Conservation (phyloP, 2,329 filamentous ascomycete genomes). For the Thelonectria olida region DNA sequence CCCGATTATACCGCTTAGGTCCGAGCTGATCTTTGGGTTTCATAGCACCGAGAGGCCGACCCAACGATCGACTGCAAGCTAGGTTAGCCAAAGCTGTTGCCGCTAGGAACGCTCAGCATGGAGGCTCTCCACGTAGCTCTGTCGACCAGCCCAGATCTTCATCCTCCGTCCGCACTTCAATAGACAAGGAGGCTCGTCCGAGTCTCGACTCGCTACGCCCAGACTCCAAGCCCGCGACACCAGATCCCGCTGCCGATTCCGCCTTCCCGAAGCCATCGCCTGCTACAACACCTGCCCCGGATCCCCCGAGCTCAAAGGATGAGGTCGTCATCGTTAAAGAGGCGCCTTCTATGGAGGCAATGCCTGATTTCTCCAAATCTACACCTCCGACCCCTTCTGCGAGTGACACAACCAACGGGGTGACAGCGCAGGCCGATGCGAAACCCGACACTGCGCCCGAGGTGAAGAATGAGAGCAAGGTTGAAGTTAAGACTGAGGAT, state of each 20-base stretch:
- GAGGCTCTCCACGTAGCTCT: slow-evolving; percentile 47
- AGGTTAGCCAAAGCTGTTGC: slow-evolving; percentile 88
- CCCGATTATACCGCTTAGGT: too few species aligned
- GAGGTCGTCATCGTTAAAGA: background rate
- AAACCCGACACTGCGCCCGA: background rate
- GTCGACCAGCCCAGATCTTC: slow-evolving; percentile 44
- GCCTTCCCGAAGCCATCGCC: slow-evolving; percentile 8
- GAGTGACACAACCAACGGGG: slow-evolving; percentile 8
- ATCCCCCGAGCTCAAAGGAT: background rate
- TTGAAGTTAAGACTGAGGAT: background rate
- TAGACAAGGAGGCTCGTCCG: slow-evolving; percentile 35
- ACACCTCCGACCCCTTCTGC: slow-evolving; percentile 2
- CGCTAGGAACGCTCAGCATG: slow-evolving; percentile 62
- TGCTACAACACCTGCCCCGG: background rate
- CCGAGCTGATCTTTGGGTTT: slow-evolving; percentile 3
- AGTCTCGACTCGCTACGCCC: slow-evolving; percentile 25
- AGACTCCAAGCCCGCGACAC: slow-evolving; percentile 24
- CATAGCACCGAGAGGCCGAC: slow-evolving; percentile 65
- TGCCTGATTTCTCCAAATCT: slow-evolving; percentile 18
- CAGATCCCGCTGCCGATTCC: slow-evolving; percentile 4
- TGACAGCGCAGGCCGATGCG: background rate
- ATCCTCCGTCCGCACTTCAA: slow-evolving; percentile 43
- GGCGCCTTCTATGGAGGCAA: slow-evolving; percentile 11
- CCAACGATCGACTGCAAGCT: slow-evolving; percentile 88
- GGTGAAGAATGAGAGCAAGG: background rate